A percentile compares a stretch with the other conserved stretches of the same genome.
Conservation (phyloP, 1,284 basidiomycete species). For the Baeospora myosura region DNA sequence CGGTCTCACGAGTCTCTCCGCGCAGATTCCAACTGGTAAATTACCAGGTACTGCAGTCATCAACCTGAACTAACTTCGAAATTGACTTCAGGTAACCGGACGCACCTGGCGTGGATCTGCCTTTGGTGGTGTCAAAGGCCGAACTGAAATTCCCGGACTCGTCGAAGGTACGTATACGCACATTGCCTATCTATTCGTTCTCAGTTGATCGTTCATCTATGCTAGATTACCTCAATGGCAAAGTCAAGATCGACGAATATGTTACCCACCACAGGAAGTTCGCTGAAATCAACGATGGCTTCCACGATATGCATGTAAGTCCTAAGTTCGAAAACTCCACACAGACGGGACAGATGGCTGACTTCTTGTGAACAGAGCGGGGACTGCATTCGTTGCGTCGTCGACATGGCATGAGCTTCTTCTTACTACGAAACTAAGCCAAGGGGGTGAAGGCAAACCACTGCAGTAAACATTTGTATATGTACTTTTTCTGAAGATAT, state of each 20-base stretch:
- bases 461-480: too few relatives aligned
- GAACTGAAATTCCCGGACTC: slow-evolving; percentile 87
- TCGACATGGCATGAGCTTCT: slow-evolving; percentile 54
- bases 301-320: slow-evolving; percentile 92
- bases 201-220: not conserved
- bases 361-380: slow-evolving; percentile 67
- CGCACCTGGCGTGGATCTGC: slow-evolving; percentile 94
- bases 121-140: slow-evolving; percentile 97
- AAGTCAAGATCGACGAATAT: slow-evolving; percentile 83
- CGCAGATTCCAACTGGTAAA: slow-evolving; percentile 64
- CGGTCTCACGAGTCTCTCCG: slow-evolving; percentile 10
- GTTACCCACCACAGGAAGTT: slow-evolving; percentile 77
- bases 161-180: slow-evolving; percentile 53
- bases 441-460: too few relatives aligned
- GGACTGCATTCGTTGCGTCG: slow-evolving; percentile 89
- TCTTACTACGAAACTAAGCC: not conserved
- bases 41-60: not conserved
- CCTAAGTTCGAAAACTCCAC: too few relatives aligned
- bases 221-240: slow-evolving; percentile 66
- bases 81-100: slow-evolving; percentile 61
- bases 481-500: too few relatives aligned
- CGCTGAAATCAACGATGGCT: slow-evolving; percentile 81
- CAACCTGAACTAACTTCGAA: slow-evolving; percentile 7
- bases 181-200: not conserved
- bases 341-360: too few relatives aligned